Evolutionary conservation across 768 basidiomycete genomes (phyloP), one percentile per base, ranked within the genome.

Genomic region (Lactarius tabidus): DNA sequence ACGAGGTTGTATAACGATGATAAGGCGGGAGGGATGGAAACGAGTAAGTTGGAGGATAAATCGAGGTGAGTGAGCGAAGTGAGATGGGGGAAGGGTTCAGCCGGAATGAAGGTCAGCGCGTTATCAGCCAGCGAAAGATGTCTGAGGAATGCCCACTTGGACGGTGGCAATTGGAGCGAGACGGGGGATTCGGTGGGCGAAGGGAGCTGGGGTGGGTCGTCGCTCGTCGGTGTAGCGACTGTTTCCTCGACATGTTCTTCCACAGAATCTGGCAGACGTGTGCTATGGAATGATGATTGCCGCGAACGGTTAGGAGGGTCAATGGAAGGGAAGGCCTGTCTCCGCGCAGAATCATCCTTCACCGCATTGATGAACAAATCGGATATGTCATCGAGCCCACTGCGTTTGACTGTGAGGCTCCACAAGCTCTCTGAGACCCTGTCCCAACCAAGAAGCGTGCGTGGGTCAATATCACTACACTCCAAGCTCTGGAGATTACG

Each of bases 41-140:
- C 86, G 54, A 98, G 84, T 20, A 97, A 85, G 74, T 97, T 97
- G 48, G 90, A 91, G 23, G 94, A 95, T 48, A 96, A 82, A 75
- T 96, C 93, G 67, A 96, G 85, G 73, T 92, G 85, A 0, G 88
- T 89, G 48, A 98, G 76, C 6, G 88, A 83, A 51, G 86, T 84
- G 60, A 95, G 82, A 72, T 86, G 82, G 7, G 83, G 81, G 38
- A 93, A 78, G 15, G 84, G 77, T 23, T 85, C 82, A 29, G 85
- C 72, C n/a, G 93, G 88, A 67, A 94, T 77, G 75, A 88, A 92
- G 15, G 92, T 92, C 66, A 94, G 79, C 18, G 84, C 81, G 71
- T 95, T 95, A 75, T 93, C 89, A 41, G 89, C 79, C 6, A 95
- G 80, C 29, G 84, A 91, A 6, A 96, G 80, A 71, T 89, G 82